Percentiles rank a stretch among this genome's conserved stretches.
Evolutionary conservation across 2,329 filamentous ascomycete genomes (phyloP).

Genomic region (Pestalotiopsis sp.): DNA sequence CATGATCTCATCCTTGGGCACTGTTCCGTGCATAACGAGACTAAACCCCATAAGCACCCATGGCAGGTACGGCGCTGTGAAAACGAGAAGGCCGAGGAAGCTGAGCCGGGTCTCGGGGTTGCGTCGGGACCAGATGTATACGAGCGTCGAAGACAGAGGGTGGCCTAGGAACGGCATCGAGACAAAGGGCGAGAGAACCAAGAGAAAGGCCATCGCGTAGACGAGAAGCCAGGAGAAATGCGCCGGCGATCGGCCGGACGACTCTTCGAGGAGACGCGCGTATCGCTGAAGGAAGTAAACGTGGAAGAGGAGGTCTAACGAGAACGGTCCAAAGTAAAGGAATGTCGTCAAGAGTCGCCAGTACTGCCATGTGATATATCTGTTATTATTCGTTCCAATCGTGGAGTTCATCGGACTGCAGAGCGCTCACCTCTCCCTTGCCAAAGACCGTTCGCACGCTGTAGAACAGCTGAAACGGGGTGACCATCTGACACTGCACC

Average conservation of each 20-base stretch:
- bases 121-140: constrained; percentile 96
- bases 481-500: constrained; percentile 90
- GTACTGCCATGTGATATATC: constrained; percentile 59
- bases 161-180: constrained; percentile 95
- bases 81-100: constrained; percentile 84
- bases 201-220: constrained; percentile 78
- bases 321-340: constrained; percentile 94
- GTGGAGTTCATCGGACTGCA: too few relatives aligned
- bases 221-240: constrained; percentile 94
- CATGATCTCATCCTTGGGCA: constrained; percentile 95
- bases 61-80: constrained; percentile 90
- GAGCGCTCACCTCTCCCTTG: constrained; percentile 75
- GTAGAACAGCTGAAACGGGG: constrained; percentile 95
- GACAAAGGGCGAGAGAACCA: constrained; percentile 81
- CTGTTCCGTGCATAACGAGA: constrained; percentile 81
- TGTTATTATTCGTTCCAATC: background rate
- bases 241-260: constrained; percentile 85
- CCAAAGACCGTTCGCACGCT: constrained; percentile 89
- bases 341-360: constrained; percentile 97
- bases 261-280: constrained; percentile 91
- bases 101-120: constrained; percentile 91
- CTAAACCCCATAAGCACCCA: constrained; percentile 96
- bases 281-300: constrained; percentile 98
- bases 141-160: constrained; percentile 85
- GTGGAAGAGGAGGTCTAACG: constrained; percentile 92